Evolutionary conservation across 768 basidiomycete genomes (phyloP), one percentile per base, ranked within the genome.

Genomic region (Daedaleopsis sinensis): DNA sequence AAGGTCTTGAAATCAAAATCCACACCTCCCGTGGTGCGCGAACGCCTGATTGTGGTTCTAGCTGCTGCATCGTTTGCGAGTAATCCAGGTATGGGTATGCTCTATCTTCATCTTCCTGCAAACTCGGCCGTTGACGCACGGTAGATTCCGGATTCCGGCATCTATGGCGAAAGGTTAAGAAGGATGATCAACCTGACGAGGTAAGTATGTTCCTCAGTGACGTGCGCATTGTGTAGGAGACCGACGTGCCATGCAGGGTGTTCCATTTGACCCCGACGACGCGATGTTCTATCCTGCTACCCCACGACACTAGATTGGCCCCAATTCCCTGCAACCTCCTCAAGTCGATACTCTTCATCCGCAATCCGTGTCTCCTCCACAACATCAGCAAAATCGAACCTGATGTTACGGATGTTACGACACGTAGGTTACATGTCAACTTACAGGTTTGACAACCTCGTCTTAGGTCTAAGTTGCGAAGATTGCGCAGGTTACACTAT

Each of bases 111-210:
- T 18, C 18, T 10, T 12, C 2, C 13, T 19, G 9, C 35, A 37
- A 49, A n/a, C n/a, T n/a, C n/a, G n/a, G n/a, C n/a, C n/a, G n/a
- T n/a, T 38, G 5, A 62, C 21, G 7, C 11, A 4, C 21, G 19
- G 23, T 73, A 47, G 77, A 77, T 57, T 87, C 79, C 61, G 79
- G 86, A 19, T 90, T 94, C 65, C 83, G 86, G 12, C 79, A 81
- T 7, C 77, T 93, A 27, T 97, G 94, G 94, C 82, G 80, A 62
- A 89, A 87, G 68, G 83, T 96, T 37, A 94, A 93, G 68, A 84
- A 89, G 10, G 74, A 78, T 13, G 89, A 91, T 64, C 92, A 93
- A 69, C 91, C 94, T 1, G 93, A 95, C 3, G 82, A 89, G 76
- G 90, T n/a, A n/a, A n/a, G n/a, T 89, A 42, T 42, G 11, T 5